Evolutionary conservation across 129 eudicot species (phyloP), one percentile per base, ranked within the genome.

Genomic region (Artemisia tridentata): DNA sequence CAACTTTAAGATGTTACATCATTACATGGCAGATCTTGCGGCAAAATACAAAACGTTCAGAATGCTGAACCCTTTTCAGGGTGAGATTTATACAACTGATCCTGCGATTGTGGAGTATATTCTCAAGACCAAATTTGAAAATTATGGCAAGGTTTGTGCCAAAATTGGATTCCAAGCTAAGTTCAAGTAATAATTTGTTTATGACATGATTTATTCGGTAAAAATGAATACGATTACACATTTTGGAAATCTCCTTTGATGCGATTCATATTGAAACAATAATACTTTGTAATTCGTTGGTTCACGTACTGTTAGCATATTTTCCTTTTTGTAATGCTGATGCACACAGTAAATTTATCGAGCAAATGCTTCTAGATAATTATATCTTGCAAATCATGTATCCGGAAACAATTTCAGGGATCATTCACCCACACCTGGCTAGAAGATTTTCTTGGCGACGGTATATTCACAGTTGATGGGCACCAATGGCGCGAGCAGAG

Each of bases 391-490:
- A 45, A 45, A 46, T 18, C 46, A 5, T 34, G 21, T 8, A 53
- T 11, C 5, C 23, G 11, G 20, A 57, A 47, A 52, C 25, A 13
- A 13, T 70, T 61, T 78, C 31, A 87, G 90, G 95, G 95, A 60
- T 38, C 18, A 69, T 63, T 82, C 59, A 80, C 72, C 68, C 62
- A 84, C 50, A 18, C 18, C 54, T 75, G 65, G 56, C 29, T 82
- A 38, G 78, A 48, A 16, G 88, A 80, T 75, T 74, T 88, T 10
- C 71, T 88, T 18, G 95, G 95, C 11, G 86, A 88, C 31, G 90
- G 90, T 48, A 88, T 88, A 65, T 84, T 88, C 74, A 73, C 86
- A 11, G 90, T 88, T 49, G 95, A 88, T 69, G 90, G 88, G n/a
- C 86, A 84, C n/a, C 82, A 82, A 52, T 88, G 90, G 95, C 73